Evolutionary conservation across 164 flowering plant genomes (phyloP), one percentile per base, ranked within the genome.

Genomic region (Cinnamomum chago): DNA sequence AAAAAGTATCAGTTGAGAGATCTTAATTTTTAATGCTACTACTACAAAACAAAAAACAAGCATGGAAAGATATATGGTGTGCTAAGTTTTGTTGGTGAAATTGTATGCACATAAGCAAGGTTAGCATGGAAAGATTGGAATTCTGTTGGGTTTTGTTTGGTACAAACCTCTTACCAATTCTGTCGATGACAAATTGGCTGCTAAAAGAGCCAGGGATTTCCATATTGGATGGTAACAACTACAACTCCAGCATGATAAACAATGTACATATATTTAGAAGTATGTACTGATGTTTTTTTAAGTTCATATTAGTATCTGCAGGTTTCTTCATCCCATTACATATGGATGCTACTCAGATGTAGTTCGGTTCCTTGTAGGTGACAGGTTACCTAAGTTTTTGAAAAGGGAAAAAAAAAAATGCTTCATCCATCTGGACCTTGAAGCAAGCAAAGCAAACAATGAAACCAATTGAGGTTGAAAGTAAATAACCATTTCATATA

Each of bases 131-230:
- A 85, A 80, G 77, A 84, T 91, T 71, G 93, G 95, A 50, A 88
- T 91, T 75, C 83, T 89, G 4, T 76, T 91, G 82, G 93, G 87
- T 78, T 88, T 88, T 79, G 89, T 88, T 24, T 91, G 91, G 91
- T 91, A 88, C 73, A 93, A 91, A 72, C 90, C 93, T 67, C 88
- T 89, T 66, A 86, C 90, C 1, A 76, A 84, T 73, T 72, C 80
- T 6, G 84, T 72, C 75, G 90, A 83, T 1, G 92, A 91, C 75
- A 75, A 78, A 69, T 77, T 73, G 51, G 95, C 95, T 3, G 93
- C 95, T 70, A 92, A 91, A 78, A 82, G 95, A 83, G 89, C 93
- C 20, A 80, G 90, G 72, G 92, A 87, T 77, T 90, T 90, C 67
- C 91, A 90, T n/a, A n/a, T n/a, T n/a, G n/a, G n/a, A n/a, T n/a